Percentiles rank a stretch among this genome's conserved stretches.
phyloP scores from a whole-genome alignment of 441 rosid species.

The Syzygium syzygioides region DNA sequence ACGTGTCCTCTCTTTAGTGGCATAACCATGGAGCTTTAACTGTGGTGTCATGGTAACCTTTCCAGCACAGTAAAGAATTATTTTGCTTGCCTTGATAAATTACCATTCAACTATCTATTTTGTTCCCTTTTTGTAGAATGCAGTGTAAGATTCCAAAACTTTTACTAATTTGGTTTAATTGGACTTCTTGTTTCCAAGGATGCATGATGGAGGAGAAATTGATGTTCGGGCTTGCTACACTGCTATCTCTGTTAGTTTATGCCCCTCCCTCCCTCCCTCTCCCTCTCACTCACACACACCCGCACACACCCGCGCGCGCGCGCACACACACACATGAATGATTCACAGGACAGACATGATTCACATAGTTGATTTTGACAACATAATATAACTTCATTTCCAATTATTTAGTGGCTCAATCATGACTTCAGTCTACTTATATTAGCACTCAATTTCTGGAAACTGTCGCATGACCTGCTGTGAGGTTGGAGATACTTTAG shows the following conservation, averaged over 20 bases:
- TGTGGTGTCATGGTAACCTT: background rate
- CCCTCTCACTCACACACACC: background rate
- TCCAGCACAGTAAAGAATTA: background rate
- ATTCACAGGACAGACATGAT: background rate
- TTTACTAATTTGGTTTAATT: background rate
- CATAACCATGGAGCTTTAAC: background rate
- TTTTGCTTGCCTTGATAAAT: background rate
- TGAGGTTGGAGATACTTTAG: background rate
- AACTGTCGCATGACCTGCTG: background rate
- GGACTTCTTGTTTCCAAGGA: constrained; percentile 33
- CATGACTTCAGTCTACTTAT: background rate
- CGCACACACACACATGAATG: background rate
- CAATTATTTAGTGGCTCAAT: background rate
- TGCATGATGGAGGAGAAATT: constrained; percentile 94
- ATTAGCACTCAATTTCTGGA: background rate
- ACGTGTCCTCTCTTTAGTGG: background rate
- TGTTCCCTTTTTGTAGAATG: background rate
- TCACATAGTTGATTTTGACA: background rate
- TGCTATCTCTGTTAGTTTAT: constrained; percentile 66
- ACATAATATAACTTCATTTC: background rate
- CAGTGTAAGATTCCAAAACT: background rate
- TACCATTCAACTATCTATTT: background rate
- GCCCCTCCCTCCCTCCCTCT: background rate
- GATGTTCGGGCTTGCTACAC: constrained; percentile 96
- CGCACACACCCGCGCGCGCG: rapidly evolving